Evolutionary conservation across 2,329 filamentous ascomycete genomes (phyloP), one percentile per base, ranked within the genome.

Genomic region (Pleomassaria siparia): DNA sequence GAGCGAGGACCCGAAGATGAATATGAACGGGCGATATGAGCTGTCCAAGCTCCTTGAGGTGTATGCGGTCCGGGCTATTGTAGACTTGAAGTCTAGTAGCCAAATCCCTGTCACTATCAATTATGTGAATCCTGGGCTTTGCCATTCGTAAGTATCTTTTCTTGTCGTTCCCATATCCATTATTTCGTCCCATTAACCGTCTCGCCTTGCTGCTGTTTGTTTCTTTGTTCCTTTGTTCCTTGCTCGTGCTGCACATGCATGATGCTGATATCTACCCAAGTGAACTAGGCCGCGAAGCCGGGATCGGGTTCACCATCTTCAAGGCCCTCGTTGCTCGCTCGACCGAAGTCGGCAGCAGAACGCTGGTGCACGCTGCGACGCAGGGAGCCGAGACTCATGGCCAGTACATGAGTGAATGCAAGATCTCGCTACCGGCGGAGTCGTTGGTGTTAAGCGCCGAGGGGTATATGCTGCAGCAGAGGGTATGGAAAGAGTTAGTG

Each of bases 321-420:
- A 51, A 56, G 7, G 43, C 56, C 10, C 13, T 66, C 4, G 49
- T 70, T 12, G 72, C 66, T 3, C 56, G 73, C 1, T 67, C 61
- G 1, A 73, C 70, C 0, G 73, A 76, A 47, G 67, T 70, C 2
- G 74, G 75, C 0, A 62, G 61, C 8, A 53, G 74, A 18, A 75
- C 67, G 1, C 57, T 76, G n/a, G 72, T 74, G 1, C 58, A 71
- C 50, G 72, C 69, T 0, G 73, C 63, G 3, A 42, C 57, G 6
- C 55, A 53, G 15, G 73, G 72, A 0, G 45, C 52, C 3, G 67
- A 72, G 49, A 66, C 56, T 1, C 72, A 76, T 54, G 74, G 74
- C 0, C 57, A 71, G 52, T 77, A 74, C 49, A 42, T 75, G 37
- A 66, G 58, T 29, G 60, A 76, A 43, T 67, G 62, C 15, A 25